Conservation (phyloP, 257 asterid genomes). For the Agastache rugosa region DNA sequence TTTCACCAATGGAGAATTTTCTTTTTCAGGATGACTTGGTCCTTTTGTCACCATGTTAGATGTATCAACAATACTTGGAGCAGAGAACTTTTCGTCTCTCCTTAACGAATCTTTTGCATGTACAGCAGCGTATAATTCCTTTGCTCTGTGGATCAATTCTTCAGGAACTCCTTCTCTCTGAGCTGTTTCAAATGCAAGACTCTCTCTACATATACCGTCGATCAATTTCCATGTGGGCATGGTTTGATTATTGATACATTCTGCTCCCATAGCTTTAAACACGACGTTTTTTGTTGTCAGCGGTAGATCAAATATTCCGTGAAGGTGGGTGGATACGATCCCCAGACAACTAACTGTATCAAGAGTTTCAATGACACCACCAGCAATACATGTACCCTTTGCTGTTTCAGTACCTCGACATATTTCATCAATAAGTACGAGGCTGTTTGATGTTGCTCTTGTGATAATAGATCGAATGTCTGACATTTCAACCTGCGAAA, state of each 20-base stretch:
- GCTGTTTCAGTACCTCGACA: constrained; percentile 99
- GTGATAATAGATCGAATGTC: constrained; percentile 82
- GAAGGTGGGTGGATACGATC: constrained; percentile 91
- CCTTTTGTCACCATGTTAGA: constrained; percentile 31
- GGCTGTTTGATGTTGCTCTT: constrained; percentile 85
- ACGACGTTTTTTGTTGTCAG: constrained; percentile 54
- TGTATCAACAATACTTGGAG: constrained; percentile 28
- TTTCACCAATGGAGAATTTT: constrained; percentile 35
- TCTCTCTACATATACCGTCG: constrained; percentile 91
- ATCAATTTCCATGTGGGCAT: constrained; percentile 86
- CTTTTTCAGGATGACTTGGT: constrained; percentile 34
- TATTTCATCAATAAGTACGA: constrained; percentile 90
- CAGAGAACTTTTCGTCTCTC: constrained; percentile 17
- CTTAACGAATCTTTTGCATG: constrained; percentile 44
- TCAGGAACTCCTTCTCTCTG: constrained; percentile 85
- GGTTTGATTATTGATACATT: constrained; percentile 58
- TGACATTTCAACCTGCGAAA: constrained; percentile 93
- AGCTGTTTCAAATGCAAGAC: constrained; percentile 98
- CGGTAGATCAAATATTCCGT: constrained; percentile 87
- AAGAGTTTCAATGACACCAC: constrained; percentile 88
- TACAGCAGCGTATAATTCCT: constrained; percentile 68
- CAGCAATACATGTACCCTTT: constrained; percentile 96
- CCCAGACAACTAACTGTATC: constrained; percentile 78
- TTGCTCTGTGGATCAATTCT: constrained; percentile 70
- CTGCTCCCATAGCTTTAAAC: constrained; percentile 91